Base-by-base conservation (phyloP, 495 filamentous ascomycete species). In the Aspergillus affinis region DNA sequence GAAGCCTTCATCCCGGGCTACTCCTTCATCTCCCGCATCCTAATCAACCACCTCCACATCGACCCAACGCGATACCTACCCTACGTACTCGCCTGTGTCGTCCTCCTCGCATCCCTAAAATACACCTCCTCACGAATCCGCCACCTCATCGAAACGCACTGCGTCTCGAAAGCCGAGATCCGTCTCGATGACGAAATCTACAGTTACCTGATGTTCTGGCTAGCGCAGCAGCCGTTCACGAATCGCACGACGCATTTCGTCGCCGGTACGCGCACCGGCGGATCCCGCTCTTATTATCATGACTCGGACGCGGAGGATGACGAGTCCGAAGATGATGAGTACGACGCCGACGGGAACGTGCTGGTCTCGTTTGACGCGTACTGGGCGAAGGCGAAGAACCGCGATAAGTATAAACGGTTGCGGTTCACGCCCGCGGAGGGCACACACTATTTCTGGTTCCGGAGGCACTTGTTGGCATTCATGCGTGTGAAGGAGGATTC, bases 1-100 rank as follows among this genome's bases (percentile, higher is more conserved):
- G 88, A 93, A 60, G 78, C 83, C 26, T 81, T 93, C 68, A 85
- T 93, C 57, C 90, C 90, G 0, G 90, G 89, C 17, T 91, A 90
- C 70, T 80, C 84, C 1, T 68, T 88, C 61, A 75, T 90, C 54
- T 86, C 87, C 0, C 72, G 80, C 2, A 79, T 85, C 23, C 63
- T 90, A 6, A 71, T 82, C 7, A 82, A 83, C 26, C 81, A 85
- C 55, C 72, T 90, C 2, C 79, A 86, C 48, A 80, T 95, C 69
- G 90, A 95, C 65, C 74, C 91, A 13, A 86, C 84, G 50, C 55
- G 86, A n/a, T 86, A 90, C 69, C 79, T 93, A 45, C 88, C 88
- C 2, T 69, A 86, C 15, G 61, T 90, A 0, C 56, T 90, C 2
- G 62, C 83, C 0, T 20, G 77, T 17, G 79, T 82, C 20, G 71